phyloP scores from a whole-genome alignment of 164 flowering plant species.

The Macadamia integrifolia region DNA sequence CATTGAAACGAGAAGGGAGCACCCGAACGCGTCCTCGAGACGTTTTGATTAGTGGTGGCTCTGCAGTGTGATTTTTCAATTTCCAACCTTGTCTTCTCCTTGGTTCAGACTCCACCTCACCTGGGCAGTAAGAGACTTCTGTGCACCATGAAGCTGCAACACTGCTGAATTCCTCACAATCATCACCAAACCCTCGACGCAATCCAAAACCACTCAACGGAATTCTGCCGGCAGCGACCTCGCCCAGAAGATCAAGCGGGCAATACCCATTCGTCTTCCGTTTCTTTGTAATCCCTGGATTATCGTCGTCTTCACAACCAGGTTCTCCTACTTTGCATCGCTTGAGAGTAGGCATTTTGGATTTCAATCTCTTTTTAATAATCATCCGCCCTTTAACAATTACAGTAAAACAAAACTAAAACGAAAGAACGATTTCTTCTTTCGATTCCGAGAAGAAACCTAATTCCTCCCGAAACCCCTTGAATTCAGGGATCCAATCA shows the following conservation, averaged over 20 bases:
- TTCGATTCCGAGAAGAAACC: not conserved
- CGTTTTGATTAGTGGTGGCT: slow-evolving; percentile 35
- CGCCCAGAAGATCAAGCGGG: slow-evolving; percentile 56
- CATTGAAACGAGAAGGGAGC: slow-evolving; percentile 50
- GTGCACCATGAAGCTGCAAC: slow-evolving; percentile 27
- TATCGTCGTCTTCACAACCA: slow-evolving; percentile 17
- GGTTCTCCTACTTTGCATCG: slow-evolving; percentile 30
- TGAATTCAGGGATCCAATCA: not conserved
- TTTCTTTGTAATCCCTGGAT: slow-evolving; percentile 25
- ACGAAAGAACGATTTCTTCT: not conserved
- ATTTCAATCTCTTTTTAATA: slow-evolving; percentile 29
- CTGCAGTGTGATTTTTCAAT: slow-evolving; percentile 9
- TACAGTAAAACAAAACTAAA: not conserved
- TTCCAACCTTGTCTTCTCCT: slow-evolving; percentile 2
- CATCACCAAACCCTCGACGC: not conserved
- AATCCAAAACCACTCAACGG: not conserved
- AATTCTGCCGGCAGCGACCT: slow-evolving; percentile 51
- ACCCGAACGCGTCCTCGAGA: slow-evolving; percentile 50
- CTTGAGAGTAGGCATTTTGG: slow-evolving; percentile 43
- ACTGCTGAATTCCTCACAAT: slow-evolving; percentile 15
- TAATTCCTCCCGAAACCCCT: slow-evolving; percentile 1
- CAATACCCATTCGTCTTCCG: slow-evolving; percentile 26
- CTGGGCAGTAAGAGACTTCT: slow-evolving; percentile 26
- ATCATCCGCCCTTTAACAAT: slow-evolving; percentile 28
- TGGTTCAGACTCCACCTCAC: slow-evolving; percentile 25